Evolutionary conservation across 2,329 filamentous ascomycete species (phyloP).

Genomic region (Penicillium decumbens): DNA sequence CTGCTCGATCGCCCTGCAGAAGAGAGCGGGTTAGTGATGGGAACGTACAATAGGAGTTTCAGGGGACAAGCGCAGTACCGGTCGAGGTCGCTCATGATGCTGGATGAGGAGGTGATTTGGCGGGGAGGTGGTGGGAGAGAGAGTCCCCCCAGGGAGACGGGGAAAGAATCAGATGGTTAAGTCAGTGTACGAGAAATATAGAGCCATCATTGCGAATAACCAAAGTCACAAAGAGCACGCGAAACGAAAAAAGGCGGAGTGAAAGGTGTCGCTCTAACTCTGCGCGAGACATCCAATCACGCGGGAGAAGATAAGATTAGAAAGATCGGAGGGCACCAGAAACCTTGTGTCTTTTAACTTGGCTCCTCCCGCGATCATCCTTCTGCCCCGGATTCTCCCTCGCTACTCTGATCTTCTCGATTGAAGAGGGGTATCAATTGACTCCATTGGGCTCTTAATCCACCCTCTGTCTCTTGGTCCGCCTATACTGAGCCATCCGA

Average conservation of each 20-base stretch:
- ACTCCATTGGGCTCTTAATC: slow-evolving; percentile 15
- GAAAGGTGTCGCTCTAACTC: slow-evolving; percentile 6
- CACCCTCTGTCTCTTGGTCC: background rate
- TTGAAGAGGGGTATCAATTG: background rate
- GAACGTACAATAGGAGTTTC: background rate
- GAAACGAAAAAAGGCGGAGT: slow-evolving; percentile 1
- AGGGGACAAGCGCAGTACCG: slow-evolving; percentile 53
- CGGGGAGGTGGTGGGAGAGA: slow-evolving; percentile 6
- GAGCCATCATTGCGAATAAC: slow-evolving; percentile 18
- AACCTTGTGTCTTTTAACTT: slow-evolving; percentile 17
- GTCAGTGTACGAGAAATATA: slow-evolving; percentile 14
- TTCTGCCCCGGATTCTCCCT: slow-evolving; percentile 6
- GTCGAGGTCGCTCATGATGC: slow-evolving; percentile 85
- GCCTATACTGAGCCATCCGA: slow-evolving; percentile 12
- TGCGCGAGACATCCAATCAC: slow-evolving; percentile 27
- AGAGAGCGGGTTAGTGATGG: slow-evolving; percentile 11
- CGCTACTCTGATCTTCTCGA: background rate
- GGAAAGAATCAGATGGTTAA: slow-evolving; percentile 8
- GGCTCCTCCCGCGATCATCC: slow-evolving; percentile 1
- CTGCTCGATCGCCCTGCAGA: slow-evolving; percentile 79
- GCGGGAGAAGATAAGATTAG: slow-evolving; percentile 38
- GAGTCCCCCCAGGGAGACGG: slow-evolving; percentile 5
- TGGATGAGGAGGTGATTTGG: slow-evolving; percentile 5
- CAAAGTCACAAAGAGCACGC: background rate
- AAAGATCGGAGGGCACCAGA: slow-evolving; percentile 41